Evolutionary conservation across 108 stramenopile genomes (phyloP).

Genomic region (Pseudonitzschia multiseries): DNA sequence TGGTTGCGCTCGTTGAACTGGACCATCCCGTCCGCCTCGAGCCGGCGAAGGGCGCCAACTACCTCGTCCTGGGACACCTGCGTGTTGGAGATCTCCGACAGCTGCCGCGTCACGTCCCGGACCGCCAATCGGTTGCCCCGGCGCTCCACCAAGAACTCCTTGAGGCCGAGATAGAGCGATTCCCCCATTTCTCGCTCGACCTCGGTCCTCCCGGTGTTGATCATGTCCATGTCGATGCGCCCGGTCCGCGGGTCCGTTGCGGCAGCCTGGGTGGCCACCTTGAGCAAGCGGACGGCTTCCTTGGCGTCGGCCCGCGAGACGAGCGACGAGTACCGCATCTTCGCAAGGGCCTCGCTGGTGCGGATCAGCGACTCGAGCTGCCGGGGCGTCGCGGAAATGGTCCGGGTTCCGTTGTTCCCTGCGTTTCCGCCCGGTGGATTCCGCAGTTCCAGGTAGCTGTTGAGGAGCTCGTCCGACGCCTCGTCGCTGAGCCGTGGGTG

Average conservation of each 20-base stretch:
- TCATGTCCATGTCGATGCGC: conserved; percentile 98
- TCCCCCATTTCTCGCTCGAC: conserved; percentile 81
- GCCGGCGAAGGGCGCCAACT: conserved; percentile 50
- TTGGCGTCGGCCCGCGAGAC: conserved; percentile 84
- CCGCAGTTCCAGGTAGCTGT: conserved; percentile 93
- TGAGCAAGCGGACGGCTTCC: conserved; percentile 95
- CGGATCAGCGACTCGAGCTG: conserved; percentile 98
- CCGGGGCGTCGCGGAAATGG: conserved; percentile 98
- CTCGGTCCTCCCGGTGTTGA: conserved; percentile 86
- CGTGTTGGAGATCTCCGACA: conserved; percentile 67
- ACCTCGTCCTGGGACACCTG: conserved; percentile 59
- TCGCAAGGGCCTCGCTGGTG: conserved; percentile 92
- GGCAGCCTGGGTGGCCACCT: conserved; percentile 92
- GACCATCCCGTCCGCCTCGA: conserved; percentile 80
- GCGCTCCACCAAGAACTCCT: conserved; percentile 59
- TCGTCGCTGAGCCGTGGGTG: conserved; percentile 87
- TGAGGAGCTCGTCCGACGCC: conserved; percentile 84
- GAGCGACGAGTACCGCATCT: conserved; percentile 73
- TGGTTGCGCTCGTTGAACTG: conserved; percentile 83
- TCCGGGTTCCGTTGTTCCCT: conserved; percentile 71
- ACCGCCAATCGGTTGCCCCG: conserved; percentile 67
- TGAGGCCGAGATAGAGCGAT: conserved; percentile 50
- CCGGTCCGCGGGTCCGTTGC: conserved; percentile 98
- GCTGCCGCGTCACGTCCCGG: conserved; percentile 59
- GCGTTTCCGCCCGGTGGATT: conserved; percentile 59